A percentile compares a stretch with the other conserved stretches of the same genome.
These are phyloP conservation scores for Kwoniella dendrophila DNA, from an alignment of 768 basidiomycete species.

Conservation along the genomic window DNA sequence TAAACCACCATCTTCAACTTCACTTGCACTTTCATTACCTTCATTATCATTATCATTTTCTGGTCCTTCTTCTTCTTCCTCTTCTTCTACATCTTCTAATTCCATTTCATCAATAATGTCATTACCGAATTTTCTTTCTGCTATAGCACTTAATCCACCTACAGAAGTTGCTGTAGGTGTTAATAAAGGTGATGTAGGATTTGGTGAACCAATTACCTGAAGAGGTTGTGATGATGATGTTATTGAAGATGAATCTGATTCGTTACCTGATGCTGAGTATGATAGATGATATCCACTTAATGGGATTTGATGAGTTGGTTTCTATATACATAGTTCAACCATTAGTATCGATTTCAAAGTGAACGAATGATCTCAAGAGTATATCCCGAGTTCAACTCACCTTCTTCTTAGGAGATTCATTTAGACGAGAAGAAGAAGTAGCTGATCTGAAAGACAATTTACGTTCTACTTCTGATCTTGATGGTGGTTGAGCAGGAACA, in stretches of 20 bases:
- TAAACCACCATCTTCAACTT: slow-evolving; percentile 37
- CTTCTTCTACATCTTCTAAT: slow-evolving; percentile 58
- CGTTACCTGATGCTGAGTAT: slow-evolving; percentile 39
- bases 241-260: slow-evolving; percentile 50
- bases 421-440: slow-evolving; percentile 9
- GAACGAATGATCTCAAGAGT: background rate
- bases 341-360: background rate
- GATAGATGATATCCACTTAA: slow-evolving; percentile 3
- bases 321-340: background rate
- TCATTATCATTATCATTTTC: slow-evolving; percentile 31
- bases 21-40: slow-evolving; percentile 37
- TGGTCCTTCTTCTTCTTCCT: slow-evolving; percentile 47
- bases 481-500: slow-evolving; percentile 41
- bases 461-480: slow-evolving; percentile 48
- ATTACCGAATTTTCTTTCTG: slow-evolving; percentile 31
- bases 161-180: slow-evolving; percentile 26
- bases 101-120: slow-evolving; percentile 37
- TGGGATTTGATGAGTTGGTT: slow-evolving; percentile 18
- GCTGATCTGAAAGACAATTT: slow-evolving; percentile 51
- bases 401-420: slow-evolving; percentile 42
- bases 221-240: slow-evolving; percentile 32
- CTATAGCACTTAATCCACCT: slow-evolving; percentile 38
- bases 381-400: slow-evolving; percentile 22
- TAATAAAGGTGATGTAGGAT: slow-evolving; percentile 28
- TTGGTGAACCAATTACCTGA: slow-evolving; percentile 27